Evolutionary conservation across 2,329 filamentous ascomycete species (phyloP).

Genomic region (Salinomyces thailandicus): DNA sequence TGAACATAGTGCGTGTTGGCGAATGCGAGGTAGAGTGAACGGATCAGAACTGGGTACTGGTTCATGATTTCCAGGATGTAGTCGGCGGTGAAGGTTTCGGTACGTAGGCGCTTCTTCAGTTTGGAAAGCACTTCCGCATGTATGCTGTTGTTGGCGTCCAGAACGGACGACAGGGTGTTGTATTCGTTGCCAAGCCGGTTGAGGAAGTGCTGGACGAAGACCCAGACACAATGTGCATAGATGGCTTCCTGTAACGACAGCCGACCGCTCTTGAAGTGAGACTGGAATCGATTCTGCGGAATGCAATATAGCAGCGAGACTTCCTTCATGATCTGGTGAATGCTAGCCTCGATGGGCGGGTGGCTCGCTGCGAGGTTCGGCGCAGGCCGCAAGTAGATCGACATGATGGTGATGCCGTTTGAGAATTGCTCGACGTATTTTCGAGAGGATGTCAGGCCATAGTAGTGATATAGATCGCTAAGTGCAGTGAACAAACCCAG

Average conservation of each 20-base stretch:
- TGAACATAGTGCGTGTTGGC: constrained; percentile 74
- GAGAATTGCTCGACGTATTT: constrained; percentile 99
- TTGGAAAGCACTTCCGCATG: constrained; percentile 84
- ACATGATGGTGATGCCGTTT: constrained; percentile 96
- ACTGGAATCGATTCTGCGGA: constrained; percentile 91
- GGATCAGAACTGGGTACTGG: constrained; percentile 76
- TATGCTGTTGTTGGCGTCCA: constrained; percentile 70
- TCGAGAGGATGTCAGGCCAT: constrained; percentile 86
- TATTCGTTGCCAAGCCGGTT: constrained; percentile 93
- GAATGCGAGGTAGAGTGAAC: constrained; percentile 82
- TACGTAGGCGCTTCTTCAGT: constrained; percentile 88
- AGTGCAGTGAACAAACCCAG: constrained; percentile 89
- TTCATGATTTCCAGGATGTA: constrained; percentile 97
- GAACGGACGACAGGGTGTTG: constrained; percentile 67
- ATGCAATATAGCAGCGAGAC: constrained; percentile 95
- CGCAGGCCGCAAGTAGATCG: constrained; percentile 76
- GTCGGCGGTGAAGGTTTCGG: constrained; percentile 94
- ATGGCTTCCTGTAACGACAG: constrained; percentile 93
- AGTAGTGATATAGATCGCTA: constrained; percentile 96
- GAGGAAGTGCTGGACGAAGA: constrained; percentile 95
- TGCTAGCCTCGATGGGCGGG: constrained; percentile 84
- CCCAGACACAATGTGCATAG: constrained; percentile 94
- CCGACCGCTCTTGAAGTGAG: constrained; percentile 72
- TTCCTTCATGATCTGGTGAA: constrained; percentile 98
- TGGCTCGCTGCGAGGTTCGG: constrained; percentile 44